Conservation (phyloP, 2,329 filamentous ascomycete genomes). For the Phoma sp. region DNA sequence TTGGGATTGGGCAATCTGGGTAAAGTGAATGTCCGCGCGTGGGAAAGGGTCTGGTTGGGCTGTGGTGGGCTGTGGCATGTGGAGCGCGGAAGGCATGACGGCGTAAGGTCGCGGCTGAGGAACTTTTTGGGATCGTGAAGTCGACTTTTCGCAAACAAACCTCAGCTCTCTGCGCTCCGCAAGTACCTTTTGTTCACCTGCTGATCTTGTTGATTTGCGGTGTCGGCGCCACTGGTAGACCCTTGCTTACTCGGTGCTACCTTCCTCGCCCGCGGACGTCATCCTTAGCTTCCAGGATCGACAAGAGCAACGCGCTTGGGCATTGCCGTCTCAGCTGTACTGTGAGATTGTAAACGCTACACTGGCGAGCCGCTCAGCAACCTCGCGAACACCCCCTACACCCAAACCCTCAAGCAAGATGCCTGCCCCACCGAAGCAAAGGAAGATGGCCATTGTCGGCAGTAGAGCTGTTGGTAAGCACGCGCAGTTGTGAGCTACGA, state of each 20-base stretch:
- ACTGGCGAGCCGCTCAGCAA: conserved; percentile 33
- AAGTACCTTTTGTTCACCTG: neutral
- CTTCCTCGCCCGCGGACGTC: conserved; percentile 18
- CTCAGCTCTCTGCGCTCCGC: neutral
- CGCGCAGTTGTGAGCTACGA: conserved; percentile 23
- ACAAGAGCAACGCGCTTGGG: conserved; percentile 32
- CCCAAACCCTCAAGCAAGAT: conserved; percentile 51
- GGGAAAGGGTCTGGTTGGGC: conserved; percentile 3
- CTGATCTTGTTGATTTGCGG: conserved; percentile 3
- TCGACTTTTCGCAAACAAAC: conserved; percentile 1
- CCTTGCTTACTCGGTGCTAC: conserved; percentile 13
- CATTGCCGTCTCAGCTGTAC: conserved; percentile 29
- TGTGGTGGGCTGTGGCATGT: neutral
- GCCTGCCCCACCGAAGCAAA: conserved; percentile 79
- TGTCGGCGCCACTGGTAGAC: conserved; percentile 25
- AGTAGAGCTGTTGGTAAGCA: conserved; percentile 84
- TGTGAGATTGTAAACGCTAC: conserved; percentile 25
- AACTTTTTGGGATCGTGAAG: conserved; percentile 18
- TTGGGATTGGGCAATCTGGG: conserved; percentile 29
- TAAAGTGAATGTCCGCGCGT: conserved; percentile 1
- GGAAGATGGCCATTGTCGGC: conserved; percentile 95
- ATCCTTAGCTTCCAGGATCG: conserved; percentile 32
- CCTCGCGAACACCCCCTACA: conserved; percentile 6
- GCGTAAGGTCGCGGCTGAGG: conserved; percentile 24
- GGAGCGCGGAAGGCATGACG: conserved; percentile 25